Evolutionary conservation across 257 asterid genomes (phyloP), one percentile per base, ranked within the genome.

Genomic region (Handroanthus guayacan): DNA sequence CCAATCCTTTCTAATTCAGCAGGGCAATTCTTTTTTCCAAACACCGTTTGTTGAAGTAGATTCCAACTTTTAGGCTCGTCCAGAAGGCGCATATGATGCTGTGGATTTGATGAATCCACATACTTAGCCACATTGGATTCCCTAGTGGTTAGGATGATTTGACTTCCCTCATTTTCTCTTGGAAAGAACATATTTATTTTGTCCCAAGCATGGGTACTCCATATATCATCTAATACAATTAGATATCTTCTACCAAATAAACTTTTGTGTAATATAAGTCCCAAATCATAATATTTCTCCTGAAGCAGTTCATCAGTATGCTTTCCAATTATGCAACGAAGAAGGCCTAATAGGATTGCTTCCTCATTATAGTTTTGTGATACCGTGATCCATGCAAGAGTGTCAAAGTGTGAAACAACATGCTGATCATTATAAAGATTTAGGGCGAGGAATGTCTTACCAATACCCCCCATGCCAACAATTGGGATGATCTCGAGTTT

Each of bases 1-100:
- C 75, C 82, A 9, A 66, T 18, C 10, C 57, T 13, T 71, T 78
- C 76, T 39, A 77, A 6, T 16, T 51, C 56, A 10, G 20, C 38
- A 37, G 81, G 75, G 62, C 81, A 77, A 37, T 18, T 17, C 51
- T 58, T 63, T 12, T 60, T 8, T 2, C 71, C 64, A 48, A 57
- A 84, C 36, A 52, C 86, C 86, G 66, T 67, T 41, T 81, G 52
- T 18, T 16, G 79, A 72, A 77, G 69, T 11, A 77, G 47, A 41
- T 44, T 9, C 76, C 76, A 77, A 69, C 81, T 77, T 7, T 69
- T 3, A 20, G 5, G 17, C 44, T 62, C 38, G 9, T 63, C 36
- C 5, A 78, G 14, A 50, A 78, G 61, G 25, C 10, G 67, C 72
- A 78, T 62, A 5, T 62, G 67, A 62, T 78, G 81, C 10, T 36